These are phyloP conservation scores for Leccinellum albellum DNA, from an alignment of 768 basidiomycete species.

Conservation along the genomic window DNA sequence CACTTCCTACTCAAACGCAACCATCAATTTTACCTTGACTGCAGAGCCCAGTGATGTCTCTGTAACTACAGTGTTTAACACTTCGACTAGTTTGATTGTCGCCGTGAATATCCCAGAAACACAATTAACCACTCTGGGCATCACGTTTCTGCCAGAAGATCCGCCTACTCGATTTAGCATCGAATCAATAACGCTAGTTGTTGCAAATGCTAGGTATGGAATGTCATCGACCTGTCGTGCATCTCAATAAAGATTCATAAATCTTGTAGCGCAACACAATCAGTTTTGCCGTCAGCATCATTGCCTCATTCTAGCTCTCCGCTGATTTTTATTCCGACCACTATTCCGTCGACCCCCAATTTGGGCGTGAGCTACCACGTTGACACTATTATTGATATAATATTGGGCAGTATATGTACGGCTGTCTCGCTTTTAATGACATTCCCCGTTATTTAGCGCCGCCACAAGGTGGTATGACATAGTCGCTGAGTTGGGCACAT, in stretches of 20 bases:
- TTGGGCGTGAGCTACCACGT: neutral
- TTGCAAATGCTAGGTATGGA: slow-evolving; percentile 36
- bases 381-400: slow-evolving; percentile 13
- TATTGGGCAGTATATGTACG: slow-evolving; percentile 13
- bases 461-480: too few relatives aligned
- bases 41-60: slow-evolving; percentile 34
- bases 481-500: too few relatives aligned
- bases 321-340: slow-evolving; percentile 6
- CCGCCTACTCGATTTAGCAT: slow-evolving; percentile 36
- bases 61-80: slow-evolving; percentile 37
- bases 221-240: neutral
- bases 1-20: slow-evolving; percentile 45
- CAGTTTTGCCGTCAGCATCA: slow-evolving; percentile 23
- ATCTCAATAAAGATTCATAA: neutral
- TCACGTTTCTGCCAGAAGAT: slow-evolving; percentile 36
- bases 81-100: slow-evolving; percentile 36
- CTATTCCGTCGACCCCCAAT: slow-evolving; percentile 5
- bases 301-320: slow-evolving; percentile 25
- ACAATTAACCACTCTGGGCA: slow-evolving; percentile 38
- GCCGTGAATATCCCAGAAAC: slow-evolving; percentile 39
- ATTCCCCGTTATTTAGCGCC: slow-evolving; percentile 6
- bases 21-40: slow-evolving; percentile 49
- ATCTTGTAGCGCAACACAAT: slow-evolving; percentile 23
- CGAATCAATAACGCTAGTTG: slow-evolving; percentile 35
- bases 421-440: slow-evolving; percentile 9